A percentile compares a stretch with the other conserved stretches of the same genome.
phyloP scores from a whole-genome alignment of 345 rosid species.

The Camelina laxa region DNA sequence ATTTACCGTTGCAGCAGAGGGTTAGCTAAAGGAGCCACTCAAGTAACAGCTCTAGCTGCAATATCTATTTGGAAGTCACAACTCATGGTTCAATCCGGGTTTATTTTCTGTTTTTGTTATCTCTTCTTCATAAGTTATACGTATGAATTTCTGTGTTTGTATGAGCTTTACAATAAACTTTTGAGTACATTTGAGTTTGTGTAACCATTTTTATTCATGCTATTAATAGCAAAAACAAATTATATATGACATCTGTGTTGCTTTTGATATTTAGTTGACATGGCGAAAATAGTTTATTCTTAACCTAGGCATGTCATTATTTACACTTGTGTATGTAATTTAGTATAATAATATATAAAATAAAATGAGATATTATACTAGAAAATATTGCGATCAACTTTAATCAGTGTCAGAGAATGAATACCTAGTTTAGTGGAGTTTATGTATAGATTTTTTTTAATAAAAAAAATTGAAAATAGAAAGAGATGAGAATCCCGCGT shows the following conservation, averaged over 20 bases:
- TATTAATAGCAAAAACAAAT: neutral
- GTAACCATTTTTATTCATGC: neutral
- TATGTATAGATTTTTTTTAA: neutral
- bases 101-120: neutral
- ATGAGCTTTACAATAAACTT: neutral
- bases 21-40: neutral
- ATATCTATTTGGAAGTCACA: neutral
- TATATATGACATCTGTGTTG: neutral
- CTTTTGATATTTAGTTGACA: neutral
- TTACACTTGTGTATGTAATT: neutral
- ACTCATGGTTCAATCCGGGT: neutral
- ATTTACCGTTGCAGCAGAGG: no score
- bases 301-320: neutral
- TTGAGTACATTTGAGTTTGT: neutral
- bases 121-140: neutral
- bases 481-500: constrained; percentile 39
- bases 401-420: constrained; percentile 17
- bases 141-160: neutral
- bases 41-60: neutral
- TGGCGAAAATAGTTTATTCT: neutral
- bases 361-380: neutral
- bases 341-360: neutral
- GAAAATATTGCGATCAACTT: constrained; percentile 22
- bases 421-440: constrained; percentile 16
- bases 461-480: neutral